These are phyloP conservation scores for Sarcocystis neurona DNA, from an alignment of 169 alveolate genomes.

Conservation along the genomic window DNA sequence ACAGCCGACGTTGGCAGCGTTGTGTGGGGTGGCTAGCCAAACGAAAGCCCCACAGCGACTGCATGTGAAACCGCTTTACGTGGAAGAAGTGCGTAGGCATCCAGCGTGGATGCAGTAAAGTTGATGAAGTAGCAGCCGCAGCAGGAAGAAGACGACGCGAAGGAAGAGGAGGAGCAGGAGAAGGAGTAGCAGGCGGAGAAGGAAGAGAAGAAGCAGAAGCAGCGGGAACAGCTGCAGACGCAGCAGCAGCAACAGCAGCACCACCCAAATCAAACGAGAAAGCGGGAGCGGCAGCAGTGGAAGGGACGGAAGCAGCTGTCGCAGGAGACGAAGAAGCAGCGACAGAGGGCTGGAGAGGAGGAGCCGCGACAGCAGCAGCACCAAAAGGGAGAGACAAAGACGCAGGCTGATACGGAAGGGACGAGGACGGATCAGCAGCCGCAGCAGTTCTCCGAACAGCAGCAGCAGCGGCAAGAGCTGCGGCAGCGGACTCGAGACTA, in stretches of 20 bases:
- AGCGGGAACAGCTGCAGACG: background rate
- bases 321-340: background rate
- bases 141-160: background rate
- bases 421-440: too few species aligned
- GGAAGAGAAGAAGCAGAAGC: background rate
- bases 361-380: too few species aligned
- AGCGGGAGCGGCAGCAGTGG: background rate
- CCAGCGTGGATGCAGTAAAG: constrained; percentile 76
- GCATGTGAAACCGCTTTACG: constrained; percentile 91
- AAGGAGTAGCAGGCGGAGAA: background rate
- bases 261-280: background rate
- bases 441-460: too few species aligned
- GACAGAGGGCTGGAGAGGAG: too few species aligned
- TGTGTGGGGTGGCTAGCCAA: constrained; percentile 80
- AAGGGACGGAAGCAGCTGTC: background rate
- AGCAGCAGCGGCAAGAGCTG: too few species aligned
- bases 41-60: constrained; percentile 85
- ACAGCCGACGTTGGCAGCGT: constrained; percentile 81
- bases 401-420: too few species aligned
- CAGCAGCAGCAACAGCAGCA: background rate
- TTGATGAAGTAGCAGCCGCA: background rate
- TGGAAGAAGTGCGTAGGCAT: constrained; percentile 92
- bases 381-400: too few species aligned
- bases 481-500: too few species aligned
- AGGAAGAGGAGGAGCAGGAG: background rate